Evolutionary conservation across 768 basidiomycete genomes (phyloP), one percentile per base, ranked within the genome.

Genomic region (Sutorius australiensis): DNA sequence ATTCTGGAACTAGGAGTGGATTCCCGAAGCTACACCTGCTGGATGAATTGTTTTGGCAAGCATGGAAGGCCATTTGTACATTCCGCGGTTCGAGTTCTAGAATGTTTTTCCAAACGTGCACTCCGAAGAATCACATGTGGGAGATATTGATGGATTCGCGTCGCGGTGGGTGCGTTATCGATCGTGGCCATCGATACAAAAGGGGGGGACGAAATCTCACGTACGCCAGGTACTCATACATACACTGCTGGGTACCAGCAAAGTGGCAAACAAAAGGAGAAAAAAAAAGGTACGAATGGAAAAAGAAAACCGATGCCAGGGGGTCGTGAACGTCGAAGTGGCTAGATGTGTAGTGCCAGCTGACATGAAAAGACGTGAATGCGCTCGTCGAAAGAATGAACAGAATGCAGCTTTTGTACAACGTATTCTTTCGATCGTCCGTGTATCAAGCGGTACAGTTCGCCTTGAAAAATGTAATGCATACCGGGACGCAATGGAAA

Each of bases 191-290:
- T 53, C 48, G 55, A 60, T 68, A 64, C 58, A 37, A 63, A 63
- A 57, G 44, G 33, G 43, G 57, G 41, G 50, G 40, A 40, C 21
- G 10, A 58, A 64, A 24, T 61, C 58, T 55, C n/a, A 53, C 70
- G 58, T 67, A 73, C 57, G 50, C 65, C 51, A 48, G 68, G 68
- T 70, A 71, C 62, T 60, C 27, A 70, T 71, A 71, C 62, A 68
- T 69, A 68, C 44, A 52, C 6, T 46, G 65, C 61, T 57, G 53
- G 9, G 55, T 52, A 50, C 54, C 24, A 24, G 24, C 24, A 24
- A 24, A 24, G 4, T 24, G 50, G 50, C 55, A 50, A 54, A 57
- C 46, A 14, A 19, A 40, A 34, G n/a, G n/a, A 11, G 40, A 12
- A 17, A 13, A 21, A 21, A n/a, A 37, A 48, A 52, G 39, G 43